Evolutionary conservation across 2,329 filamentous ascomycete species (phyloP).

Genomic region (Chrysoporthe deuterocubensis): DNA sequence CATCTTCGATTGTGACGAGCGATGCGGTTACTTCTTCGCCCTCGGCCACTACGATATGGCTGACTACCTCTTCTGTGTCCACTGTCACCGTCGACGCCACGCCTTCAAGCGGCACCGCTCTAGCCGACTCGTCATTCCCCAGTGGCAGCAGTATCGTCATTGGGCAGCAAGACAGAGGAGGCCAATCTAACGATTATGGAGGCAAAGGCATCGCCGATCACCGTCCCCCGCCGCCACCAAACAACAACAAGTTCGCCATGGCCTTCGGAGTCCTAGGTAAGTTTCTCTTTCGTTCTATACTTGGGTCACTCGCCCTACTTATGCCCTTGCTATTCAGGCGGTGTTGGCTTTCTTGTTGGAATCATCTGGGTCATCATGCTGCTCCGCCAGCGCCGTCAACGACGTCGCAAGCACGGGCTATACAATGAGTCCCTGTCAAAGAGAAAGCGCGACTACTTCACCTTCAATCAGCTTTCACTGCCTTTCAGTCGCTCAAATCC

Average conservation of each 20-base stretch:
- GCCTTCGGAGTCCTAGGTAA: slow-evolving; percentile 26
- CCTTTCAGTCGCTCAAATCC: slow-evolving; percentile 6
- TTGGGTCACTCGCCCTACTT: no score
- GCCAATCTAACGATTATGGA: background rate
- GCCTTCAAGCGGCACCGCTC: background rate
- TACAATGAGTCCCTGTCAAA: slow-evolving; percentile 3
- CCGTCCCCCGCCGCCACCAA: background rate
- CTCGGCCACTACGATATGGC: background rate
- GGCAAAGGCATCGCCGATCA: background rate
- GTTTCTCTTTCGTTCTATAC: background rate
- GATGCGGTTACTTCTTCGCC: background rate
- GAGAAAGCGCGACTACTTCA: slow-evolving; percentile 2
- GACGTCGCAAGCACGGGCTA: slow-evolving; percentile 4
- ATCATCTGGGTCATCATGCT: slow-evolving; percentile 20
- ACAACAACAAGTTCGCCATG: slow-evolving; percentile 23
- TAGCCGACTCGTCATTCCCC: background rate
- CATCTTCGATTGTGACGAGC: background rate
- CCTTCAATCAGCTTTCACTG: slow-evolving; percentile 2
- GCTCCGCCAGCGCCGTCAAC: slow-evolving; percentile 19
- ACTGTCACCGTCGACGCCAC: slow-evolving; percentile 1
- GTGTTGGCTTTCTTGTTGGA: slow-evolving; percentile 21
- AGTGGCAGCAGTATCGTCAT: background rate
- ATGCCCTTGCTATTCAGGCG: background rate
- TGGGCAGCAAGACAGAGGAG: slow-evolving; percentile 6
- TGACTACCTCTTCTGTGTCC: slow-evolving; percentile 11